Evolutionary conservation across 2,329 filamentous ascomycete species (phyloP).

Genomic region (Fusarium sp.): DNA sequence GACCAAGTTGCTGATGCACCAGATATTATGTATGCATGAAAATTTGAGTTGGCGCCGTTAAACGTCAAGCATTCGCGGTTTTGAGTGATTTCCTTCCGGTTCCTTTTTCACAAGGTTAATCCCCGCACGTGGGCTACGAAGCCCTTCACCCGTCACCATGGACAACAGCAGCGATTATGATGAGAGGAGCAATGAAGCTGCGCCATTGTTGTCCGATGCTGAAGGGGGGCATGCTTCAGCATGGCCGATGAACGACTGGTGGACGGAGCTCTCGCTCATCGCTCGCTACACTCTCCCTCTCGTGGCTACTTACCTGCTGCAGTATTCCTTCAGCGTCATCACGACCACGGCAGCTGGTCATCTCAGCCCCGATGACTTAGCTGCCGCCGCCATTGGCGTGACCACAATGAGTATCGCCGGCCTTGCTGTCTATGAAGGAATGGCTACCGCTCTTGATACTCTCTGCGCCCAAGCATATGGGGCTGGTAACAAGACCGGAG

Average conservation of each 20-base stretch:
- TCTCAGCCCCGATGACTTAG: slow-evolving; percentile 66
- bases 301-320: slow-evolving; percentile 67
- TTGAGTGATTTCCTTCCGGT: neutral
- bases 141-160: slow-evolving; percentile 19
- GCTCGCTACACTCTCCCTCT: slow-evolving; percentile 59
- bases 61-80: neutral
- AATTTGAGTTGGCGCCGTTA: neutral
- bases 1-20: too few species aligned
- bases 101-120: neutral
- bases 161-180: slow-evolving; percentile 5
- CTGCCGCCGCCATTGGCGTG: slow-evolving; percentile 66
- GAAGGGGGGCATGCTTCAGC: slow-evolving; percentile 1
- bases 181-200: slow-evolving; percentile 17
- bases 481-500: slow-evolving; percentile 61
- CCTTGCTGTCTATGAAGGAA: slow-evolving; percentile 58
- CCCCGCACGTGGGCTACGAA: neutral
- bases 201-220: slow-evolving; percentile 27
- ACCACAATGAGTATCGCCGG: slow-evolving; percentile 70
- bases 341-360: slow-evolving; percentile 68
- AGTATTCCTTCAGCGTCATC: slow-evolving; percentile 67
- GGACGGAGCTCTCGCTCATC: slow-evolving; percentile 40
- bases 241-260: neutral
- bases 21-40: too few species aligned
- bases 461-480: slow-evolving; percentile 48
- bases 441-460: slow-evolving; percentile 49